phyloP scores from a whole-genome alignment of 371 early-diverging fungal genomes.

The Chytridium lagenaria region DNA sequence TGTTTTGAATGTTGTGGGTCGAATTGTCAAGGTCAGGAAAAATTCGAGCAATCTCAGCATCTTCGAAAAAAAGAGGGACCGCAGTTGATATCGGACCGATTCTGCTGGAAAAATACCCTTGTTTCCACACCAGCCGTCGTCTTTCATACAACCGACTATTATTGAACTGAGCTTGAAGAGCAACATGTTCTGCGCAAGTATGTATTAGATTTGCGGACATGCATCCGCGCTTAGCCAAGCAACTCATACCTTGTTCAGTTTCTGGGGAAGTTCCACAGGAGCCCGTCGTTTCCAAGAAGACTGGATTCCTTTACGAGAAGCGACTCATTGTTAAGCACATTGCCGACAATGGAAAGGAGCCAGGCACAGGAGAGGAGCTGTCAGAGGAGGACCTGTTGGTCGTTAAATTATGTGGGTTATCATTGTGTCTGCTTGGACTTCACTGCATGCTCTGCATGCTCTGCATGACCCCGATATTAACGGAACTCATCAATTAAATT shows the following conservation, averaged over 20 bases:
- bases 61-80: too few relatives aligned
- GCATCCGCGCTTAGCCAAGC: neutral
- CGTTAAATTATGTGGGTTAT: slow-evolving; percentile 66
- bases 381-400: slow-evolving; percentile 80
- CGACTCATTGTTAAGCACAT: slow-evolving; percentile 87
- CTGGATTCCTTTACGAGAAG: slow-evolving; percentile 86
- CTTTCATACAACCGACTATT: too few relatives aligned
- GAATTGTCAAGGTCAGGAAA: too few relatives aligned
- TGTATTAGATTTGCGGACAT: neutral
- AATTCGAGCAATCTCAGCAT: too few relatives aligned
- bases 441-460: neutral
- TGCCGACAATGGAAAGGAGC: slow-evolving; percentile 82
- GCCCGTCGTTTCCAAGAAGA: slow-evolving; percentile 85
- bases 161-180: too few relatives aligned
- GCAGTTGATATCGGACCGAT: too few relatives aligned
- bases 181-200: slow-evolving; percentile 31
- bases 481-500: slow-evolving; percentile 11
- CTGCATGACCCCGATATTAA: too few relatives aligned
- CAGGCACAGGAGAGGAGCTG: slow-evolving; percentile 77
- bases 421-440: neutral
- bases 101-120: too few relatives aligned
- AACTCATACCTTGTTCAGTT: neutral
- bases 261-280: slow-evolving; percentile 83
- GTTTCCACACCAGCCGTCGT: too few relatives aligned
- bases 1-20: too few relatives aligned